A percentile compares a stretch with the other conserved stretches of the same genome.
Evolutionary conservation across 495 filamentous ascomycete species (phyloP).

Genomic region (Aspergillus biplanus): DNA sequence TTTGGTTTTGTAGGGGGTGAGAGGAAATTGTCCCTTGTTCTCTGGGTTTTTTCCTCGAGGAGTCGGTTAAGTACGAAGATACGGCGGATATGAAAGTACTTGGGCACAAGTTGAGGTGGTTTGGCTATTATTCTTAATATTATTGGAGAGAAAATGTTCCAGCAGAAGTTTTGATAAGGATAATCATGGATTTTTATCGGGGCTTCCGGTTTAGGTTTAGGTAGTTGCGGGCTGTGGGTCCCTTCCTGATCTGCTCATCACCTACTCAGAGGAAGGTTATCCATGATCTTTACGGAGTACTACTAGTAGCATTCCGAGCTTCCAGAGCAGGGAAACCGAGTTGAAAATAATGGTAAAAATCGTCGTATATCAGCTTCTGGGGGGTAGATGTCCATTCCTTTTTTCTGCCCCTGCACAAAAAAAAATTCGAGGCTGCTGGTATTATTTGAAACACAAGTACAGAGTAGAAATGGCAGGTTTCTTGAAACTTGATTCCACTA

Average conservation of each 20-base stretch:
- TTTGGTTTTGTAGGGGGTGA: slow-evolving; percentile 4
- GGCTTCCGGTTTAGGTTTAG: not conserved
- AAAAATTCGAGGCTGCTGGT: too few species aligned
- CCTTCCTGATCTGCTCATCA: not conserved
- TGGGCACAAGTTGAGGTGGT: slow-evolving; percentile 9
- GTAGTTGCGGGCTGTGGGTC: not conserved
- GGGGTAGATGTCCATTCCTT: too few species aligned
- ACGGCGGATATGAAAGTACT: slow-evolving; percentile 1
- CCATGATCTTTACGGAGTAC: too few species aligned
- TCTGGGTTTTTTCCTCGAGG: not conserved
- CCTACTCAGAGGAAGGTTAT: too few species aligned
- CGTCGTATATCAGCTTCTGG: too few species aligned
- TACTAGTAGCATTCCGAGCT: too few species aligned
- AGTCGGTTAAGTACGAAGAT: not conserved
- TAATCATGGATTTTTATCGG: not conserved
- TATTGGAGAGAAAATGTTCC: not conserved
- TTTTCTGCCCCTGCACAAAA: too few species aligned
- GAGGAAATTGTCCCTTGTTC: not conserved
- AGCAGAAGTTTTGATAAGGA: not conserved
- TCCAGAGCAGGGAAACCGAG: too few species aligned
- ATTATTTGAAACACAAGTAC: not conserved
- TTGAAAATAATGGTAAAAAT: too few species aligned
- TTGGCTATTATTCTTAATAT: not conserved
- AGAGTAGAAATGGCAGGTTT: not conserved
- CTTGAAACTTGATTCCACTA: not conserved